phyloP scores from a whole-genome alignment of 345 rosid species.

The Adansonia digitata region DNA sequence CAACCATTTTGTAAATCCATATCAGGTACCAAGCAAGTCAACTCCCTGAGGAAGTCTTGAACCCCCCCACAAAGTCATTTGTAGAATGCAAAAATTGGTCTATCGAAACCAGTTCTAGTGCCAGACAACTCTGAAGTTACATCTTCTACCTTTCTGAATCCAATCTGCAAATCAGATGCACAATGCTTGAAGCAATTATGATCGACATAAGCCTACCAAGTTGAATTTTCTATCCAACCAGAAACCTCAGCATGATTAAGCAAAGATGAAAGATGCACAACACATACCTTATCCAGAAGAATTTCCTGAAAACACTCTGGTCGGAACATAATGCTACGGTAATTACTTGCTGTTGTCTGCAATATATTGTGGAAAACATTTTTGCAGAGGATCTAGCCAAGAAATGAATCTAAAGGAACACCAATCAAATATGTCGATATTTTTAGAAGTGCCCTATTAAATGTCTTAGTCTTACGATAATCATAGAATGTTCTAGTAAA shows the following conservation, averaged over 20 bases:
- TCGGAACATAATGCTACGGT: constrained; percentile 35
- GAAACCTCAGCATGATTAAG: background rate
- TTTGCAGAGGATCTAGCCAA: background rate
- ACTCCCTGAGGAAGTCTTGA: background rate
- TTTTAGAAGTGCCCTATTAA: background rate
- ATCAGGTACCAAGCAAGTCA: background rate
- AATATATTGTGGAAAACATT: constrained; percentile 6
- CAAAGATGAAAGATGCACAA: background rate
- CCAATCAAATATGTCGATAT: no score
- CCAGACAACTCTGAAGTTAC: constrained; percentile 60
- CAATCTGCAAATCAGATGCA: constrained; percentile 51
- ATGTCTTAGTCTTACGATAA: background rate
- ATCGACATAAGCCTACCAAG: background rate
- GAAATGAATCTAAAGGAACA: background rate
- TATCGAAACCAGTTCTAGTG: constrained; percentile 63
- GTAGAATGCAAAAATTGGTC: constrained; percentile 71
- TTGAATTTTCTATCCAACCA: background rate
- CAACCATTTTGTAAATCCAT: background rate
- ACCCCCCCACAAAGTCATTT: no score
- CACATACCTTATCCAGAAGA: constrained; percentile 82
- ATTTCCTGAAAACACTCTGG: constrained; percentile 69
- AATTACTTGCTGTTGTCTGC: constrained; percentile 69
- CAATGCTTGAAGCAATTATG: background rate
- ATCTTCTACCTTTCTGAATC: constrained; percentile 79
- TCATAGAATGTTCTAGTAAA: background rate